These are phyloP conservation scores for Jacaranda copaia DNA, from an alignment of 257 asterid species.

Conservation along the genomic window DNA sequence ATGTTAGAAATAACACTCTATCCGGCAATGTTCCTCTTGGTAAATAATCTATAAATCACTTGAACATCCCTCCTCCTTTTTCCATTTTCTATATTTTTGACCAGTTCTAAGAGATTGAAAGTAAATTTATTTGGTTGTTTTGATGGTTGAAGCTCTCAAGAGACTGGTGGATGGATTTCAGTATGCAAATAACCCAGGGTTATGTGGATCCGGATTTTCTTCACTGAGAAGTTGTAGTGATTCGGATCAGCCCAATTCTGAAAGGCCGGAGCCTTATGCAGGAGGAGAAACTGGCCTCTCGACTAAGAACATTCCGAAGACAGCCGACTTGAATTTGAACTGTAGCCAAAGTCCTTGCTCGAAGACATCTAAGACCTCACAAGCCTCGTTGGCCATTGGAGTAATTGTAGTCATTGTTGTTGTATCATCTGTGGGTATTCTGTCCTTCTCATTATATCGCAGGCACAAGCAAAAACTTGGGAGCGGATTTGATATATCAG, in stretches of 20 bases:
- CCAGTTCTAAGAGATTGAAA: conserved; percentile 7
- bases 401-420: conserved; percentile 52
- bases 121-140: conserved; percentile 30
- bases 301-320: conserved; percentile 75
- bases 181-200: conserved; percentile 70
- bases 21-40: conserved; percentile 98
- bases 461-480: conserved; percentile 71
- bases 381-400: conserved; percentile 68
- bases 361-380: conserved; percentile 58
- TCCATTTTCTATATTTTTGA: neutral
- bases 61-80: neutral
- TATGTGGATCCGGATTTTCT: conserved; percentile 80
- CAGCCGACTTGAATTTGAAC: conserved; percentile 75
- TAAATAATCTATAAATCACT: conserved; percentile 39
- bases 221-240: conserved; percentile 61
- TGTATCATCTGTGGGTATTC: conserved; percentile 51
- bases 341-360: conserved; percentile 67
- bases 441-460: conserved; percentile 54
- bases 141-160: conserved; percentile 74
- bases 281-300: conserved; percentile 57
- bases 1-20: conserved; percentile 77
- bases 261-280: conserved; percentile 69
- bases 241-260: conserved; percentile 47
- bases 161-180: conserved; percentile 75
- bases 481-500: conserved; percentile 44